Base-by-base conservation (phyloP, 108 stramenopile genomes). In the Skeletonema potamos region DNA sequence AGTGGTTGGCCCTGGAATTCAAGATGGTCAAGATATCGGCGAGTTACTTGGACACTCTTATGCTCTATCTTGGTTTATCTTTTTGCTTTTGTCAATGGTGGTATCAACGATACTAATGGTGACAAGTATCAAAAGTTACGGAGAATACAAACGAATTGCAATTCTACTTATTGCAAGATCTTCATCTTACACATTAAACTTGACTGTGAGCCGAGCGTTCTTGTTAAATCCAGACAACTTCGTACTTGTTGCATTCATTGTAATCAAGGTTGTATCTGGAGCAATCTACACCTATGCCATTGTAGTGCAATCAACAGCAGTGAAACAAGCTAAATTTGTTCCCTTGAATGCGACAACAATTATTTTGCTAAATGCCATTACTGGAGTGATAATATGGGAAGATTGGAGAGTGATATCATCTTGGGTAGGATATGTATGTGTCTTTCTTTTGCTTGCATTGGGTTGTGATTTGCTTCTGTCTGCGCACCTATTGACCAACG, bases 381-480 rank as follows among this genome's bases (percentile, higher is more conserved):
- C 82, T 1, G 82, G 82, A 2, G 46, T 83, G 18, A 56, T 83
- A 11, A 60, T 83, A 28, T 83, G 82, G 82, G 73, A 83, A 69
- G 82, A 83, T 39, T 81, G 55, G 48, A 54, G 28, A 26, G 72
- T 73, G 6, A 51, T 77, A 3, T 20, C 41, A 17, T 57, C 34
- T 28, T 83, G 82, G 82, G 15, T 68, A 11, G 82, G 82, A 17
- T 83, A 83, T 34, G 18, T 58, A 6, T 72, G 70, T 36, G 82
- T 79, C 22, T 74, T 83, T 24, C 20, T 59, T 30, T 27, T 74
- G 28, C 28, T 83, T 15, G 77, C 43, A 0, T 22, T 83, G 37
- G 82, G 82, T 18, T 64, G 62, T 60, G 68, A 70, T 55, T 33
- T 81, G 20, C 48, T 81, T n/a, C 58, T 81, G 24, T 46, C 41